Conservation (phyloP, 352 stramenopile species). For the Pythium oligandrum region DNA sequence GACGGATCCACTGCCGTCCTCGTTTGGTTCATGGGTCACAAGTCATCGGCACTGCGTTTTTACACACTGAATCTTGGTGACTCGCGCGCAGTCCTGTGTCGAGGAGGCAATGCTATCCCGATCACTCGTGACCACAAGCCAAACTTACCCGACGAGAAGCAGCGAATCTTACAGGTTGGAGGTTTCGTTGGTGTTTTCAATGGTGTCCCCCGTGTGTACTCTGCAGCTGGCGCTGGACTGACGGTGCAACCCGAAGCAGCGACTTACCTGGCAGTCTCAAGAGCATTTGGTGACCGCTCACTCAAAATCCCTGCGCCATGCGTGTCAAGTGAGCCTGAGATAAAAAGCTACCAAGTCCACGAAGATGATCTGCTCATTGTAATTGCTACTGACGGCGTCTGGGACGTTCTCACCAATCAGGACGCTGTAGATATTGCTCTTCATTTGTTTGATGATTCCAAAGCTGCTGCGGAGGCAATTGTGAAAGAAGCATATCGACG, state of each 20-base stretch:
- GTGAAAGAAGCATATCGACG: conserved; percentile 50
- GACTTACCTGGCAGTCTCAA: conserved; percentile 44
- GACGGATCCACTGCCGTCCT: conserved; percentile 52
- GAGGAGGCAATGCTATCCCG: conserved; percentile 26
- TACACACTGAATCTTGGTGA: conserved; percentile 63
- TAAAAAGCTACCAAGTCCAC: conserved; percentile 30
- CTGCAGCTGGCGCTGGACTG: conserved; percentile 73
- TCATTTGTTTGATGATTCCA: conserved; percentile 28
- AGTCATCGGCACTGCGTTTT: conserved; percentile 6
- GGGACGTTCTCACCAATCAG: conserved; percentile 59
- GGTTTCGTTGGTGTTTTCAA: conserved; percentile 25
- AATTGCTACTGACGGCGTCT: conserved; percentile 54
- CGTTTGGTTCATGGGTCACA: conserved; percentile 41
- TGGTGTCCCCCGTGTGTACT: conserved; percentile 75
- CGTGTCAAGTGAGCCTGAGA: conserved; percentile 51
- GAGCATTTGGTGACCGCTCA: conserved; percentile 52
- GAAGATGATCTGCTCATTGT: conserved; percentile 50
- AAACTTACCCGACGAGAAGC: conserved; percentile 33
- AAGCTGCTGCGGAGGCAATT: conserved; percentile 41
- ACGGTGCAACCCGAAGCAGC: conserved; percentile 84
- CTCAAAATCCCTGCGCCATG: conserved; percentile 39
- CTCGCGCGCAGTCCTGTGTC: conserved; percentile 55
- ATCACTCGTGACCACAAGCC: conserved; percentile 63
- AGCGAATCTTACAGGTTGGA: conserved; percentile 42
- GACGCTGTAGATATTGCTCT: conserved; percentile 46